Evolutionary conservation across 441 rosid species (phyloP), one percentile per base, ranked within the genome.

Genomic region (Heliophila coronopifolia): DNA sequence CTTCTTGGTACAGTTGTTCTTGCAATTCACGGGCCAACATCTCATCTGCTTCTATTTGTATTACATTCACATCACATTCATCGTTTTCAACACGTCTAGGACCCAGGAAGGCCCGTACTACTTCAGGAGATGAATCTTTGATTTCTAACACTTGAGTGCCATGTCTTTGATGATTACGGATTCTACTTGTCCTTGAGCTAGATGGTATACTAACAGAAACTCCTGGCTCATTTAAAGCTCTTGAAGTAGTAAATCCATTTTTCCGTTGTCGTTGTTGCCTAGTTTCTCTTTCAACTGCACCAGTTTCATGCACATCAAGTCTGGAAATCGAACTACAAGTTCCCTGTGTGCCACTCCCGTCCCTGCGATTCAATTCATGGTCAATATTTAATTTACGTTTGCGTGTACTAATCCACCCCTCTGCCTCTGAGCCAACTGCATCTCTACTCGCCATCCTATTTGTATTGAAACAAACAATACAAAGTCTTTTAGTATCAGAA

Each of bases 1-100:
- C 35, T 66, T 80, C 93, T 34, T 72, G 72, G 63, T 79, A 86
- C 27, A 91, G 45, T 67, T 81, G 79, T 69, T 87, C 93, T 78
- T 87, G 98, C 63, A 91, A 81, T 70, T 78, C 88, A 66, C 78
- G 86, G 44, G 98, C 98, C 69, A 91, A 53, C 16, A 57, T 67
- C 75, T 83, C 96, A 77, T 91, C 98, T 13, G 86, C 96, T 72
- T 83, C 93, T 13, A 87, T 54, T 68, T 91, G 98, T 63, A 79
- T 77, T 48, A 73, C 74, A 67, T 71, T 80, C 49, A 70, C 67
- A 68, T 77, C 77, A 33, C 65, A 74, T 16, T 66, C 80, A 46
- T 63, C 66, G 40, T 60, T 73, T 58, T 63, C 57, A 10, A 53
- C 42, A 31, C 60, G 56, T 53, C 65, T 73, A 32, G 35, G 17